Evolutionary conservation across 2,329 filamentous ascomycete genomes (phyloP).

Genomic region (Neonectria neomacrospora): DNA sequence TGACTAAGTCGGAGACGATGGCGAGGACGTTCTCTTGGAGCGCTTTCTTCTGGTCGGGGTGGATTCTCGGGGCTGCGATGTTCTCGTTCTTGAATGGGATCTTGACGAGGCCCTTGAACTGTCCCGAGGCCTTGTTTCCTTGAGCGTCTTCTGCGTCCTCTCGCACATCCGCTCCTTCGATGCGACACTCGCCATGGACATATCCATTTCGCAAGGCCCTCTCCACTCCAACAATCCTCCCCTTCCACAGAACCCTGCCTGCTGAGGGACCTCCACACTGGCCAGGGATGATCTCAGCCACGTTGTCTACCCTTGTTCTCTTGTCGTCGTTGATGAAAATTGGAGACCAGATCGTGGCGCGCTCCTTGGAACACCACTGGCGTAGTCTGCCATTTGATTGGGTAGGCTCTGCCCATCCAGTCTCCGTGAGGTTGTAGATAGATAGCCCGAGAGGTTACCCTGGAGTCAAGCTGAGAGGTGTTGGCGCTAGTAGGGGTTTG

Average conservation of each 20-base stretch:
- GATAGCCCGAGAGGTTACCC: too few relatives aligned
- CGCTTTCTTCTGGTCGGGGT: conserved; percentile 49
- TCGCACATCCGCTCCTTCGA: conserved; percentile 59
- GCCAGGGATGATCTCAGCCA: conserved; percentile 68
- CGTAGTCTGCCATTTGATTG: conserved; percentile 66
- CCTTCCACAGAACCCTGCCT: conserved; percentile 68
- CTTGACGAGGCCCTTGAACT: conserved; percentile 62
- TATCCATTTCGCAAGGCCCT: conserved; percentile 66
- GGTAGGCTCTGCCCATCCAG: conserved; percentile 68
- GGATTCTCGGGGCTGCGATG: conserved; percentile 64
- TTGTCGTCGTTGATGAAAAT: conserved; percentile 63
- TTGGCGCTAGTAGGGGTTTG: too few relatives aligned
- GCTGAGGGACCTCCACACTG: conserved; percentile 65
- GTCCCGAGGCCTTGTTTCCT: conserved; percentile 6
- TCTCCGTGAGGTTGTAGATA: too few relatives aligned
- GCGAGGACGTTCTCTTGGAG: conserved; percentile 58
- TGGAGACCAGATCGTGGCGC: conserved; percentile 57
- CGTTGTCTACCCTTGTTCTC: conserved; percentile 61
- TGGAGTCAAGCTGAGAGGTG: too few relatives aligned
- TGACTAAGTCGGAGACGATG: conserved; percentile 67
- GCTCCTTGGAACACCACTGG: conserved; percentile 62
- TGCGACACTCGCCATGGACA: conserved; percentile 68
- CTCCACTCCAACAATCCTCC: conserved; percentile 72
- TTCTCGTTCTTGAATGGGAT: conserved; percentile 82
- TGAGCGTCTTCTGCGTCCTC: conserved; percentile 40